These are phyloP conservation scores for Coemansia sp. DNA, from an alignment of 192 early-diverging fungal genomes.

Conservation along the genomic window DNA sequence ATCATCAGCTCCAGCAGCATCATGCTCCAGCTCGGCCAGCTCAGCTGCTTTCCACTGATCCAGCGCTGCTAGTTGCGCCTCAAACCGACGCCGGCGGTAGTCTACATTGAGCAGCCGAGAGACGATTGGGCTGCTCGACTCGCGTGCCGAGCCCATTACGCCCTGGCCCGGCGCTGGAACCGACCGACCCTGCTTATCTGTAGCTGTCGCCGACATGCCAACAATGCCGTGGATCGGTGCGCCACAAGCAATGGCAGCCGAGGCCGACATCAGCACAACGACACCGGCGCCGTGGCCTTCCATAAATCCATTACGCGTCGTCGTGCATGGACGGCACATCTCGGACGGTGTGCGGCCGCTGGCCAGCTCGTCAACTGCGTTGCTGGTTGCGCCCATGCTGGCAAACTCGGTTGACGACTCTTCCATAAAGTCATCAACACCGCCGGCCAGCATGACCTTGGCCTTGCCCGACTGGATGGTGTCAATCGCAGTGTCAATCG, in stretches of 20 bases:
- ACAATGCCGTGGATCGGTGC: conserved; percentile 90
- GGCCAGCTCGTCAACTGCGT: conserved; percentile 76
- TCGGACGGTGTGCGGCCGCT: conserved; percentile 83
- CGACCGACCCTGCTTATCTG: conserved; percentile 91
- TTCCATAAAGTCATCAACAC: conserved; percentile 86
- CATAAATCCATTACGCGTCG: conserved; percentile 89
- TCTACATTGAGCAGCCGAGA: conserved; percentile 71
- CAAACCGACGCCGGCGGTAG: too few relatives aligned
- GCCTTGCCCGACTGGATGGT: conserved; percentile 88
- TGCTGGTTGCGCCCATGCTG: conserved; percentile 94
- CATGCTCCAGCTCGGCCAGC: too few relatives aligned
- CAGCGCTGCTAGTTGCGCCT: too few relatives aligned
- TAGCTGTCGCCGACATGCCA: conserved; percentile 82
- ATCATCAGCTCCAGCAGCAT: too few relatives aligned
- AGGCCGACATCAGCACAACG: conserved; percentile 85
- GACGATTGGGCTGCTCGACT: conserved; percentile 38
- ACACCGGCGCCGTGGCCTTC: conserved; percentile 88
- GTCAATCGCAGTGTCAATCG: conserved; percentile 86
- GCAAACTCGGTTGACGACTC: conserved; percentile 89
- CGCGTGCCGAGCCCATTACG: conserved; percentile 87
- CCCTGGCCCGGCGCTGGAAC: conserved; percentile 95
- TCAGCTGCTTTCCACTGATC: too few relatives aligned
- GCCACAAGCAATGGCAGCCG: conserved; percentile 87
- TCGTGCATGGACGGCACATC: conserved; percentile 87
- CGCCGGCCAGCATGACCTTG: conserved; percentile 87